Evolutionary conservation across 2,329 filamentous ascomycete species (phyloP).

Genomic region (Zymoseptoria passerinii): DNA sequence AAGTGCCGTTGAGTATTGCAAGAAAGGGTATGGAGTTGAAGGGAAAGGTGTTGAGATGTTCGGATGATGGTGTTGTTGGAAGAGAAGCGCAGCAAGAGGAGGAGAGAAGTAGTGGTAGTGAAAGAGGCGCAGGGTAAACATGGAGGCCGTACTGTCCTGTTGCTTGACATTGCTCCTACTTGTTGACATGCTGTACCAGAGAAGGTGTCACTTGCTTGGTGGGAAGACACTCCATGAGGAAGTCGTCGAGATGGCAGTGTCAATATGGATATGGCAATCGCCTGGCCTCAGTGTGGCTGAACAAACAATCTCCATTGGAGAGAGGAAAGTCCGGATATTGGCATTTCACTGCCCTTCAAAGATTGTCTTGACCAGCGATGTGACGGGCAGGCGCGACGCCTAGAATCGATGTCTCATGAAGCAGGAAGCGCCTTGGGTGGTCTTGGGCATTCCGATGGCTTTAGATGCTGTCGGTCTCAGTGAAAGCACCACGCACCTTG

Average conservation of each 20-base stretch:
- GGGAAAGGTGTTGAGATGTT: slow-evolving; percentile 1
- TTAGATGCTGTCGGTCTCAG: no score
- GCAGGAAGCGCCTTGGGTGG: no score
- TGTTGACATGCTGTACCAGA: not conserved
- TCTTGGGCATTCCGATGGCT: no score
- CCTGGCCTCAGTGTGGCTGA: not conserved
- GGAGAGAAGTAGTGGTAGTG: slow-evolving; percentile 2
- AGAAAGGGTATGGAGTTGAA: not conserved
- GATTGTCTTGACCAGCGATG: no score
- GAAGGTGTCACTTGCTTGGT: not conserved
- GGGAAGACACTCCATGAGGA: not conserved
- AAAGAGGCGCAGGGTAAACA: not conserved
- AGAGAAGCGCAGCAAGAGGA: not conserved
- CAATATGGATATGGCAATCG: not conserved
- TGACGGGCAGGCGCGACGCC: no score
- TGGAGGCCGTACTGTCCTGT: not conserved
- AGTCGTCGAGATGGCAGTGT: not conserved
- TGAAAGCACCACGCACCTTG: no score
- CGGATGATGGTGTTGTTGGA: slow-evolving; percentile 1
- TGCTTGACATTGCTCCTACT: not conserved
- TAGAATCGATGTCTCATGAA: no score
- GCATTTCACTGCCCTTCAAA: no score
- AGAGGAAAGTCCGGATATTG: not conserved
- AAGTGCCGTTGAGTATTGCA: not conserved
- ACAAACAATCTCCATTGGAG: not conserved